phyloP scores from a whole-genome alignment of 495 filamentous ascomycete genomes.

The Podospora tetraspora region DNA sequence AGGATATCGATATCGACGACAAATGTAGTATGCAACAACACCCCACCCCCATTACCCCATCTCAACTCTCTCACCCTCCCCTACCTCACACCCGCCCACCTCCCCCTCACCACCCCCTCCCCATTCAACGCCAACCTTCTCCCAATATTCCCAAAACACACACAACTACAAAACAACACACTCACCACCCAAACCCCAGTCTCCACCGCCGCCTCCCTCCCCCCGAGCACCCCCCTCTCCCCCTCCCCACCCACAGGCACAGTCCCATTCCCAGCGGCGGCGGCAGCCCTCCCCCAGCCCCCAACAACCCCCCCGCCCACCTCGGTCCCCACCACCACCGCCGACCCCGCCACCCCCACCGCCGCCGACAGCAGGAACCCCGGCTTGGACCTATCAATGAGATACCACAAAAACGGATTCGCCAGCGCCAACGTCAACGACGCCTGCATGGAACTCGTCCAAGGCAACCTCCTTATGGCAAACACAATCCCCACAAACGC shows the following conservation, averaged over 20 bases:
- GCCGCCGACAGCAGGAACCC: conserved; percentile 71
- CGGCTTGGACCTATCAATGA: conserved; percentile 82
- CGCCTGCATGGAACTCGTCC: conserved; percentile 90
- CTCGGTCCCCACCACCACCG: conserved; percentile 49
- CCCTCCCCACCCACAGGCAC: neutral
- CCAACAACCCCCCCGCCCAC: too few relatives aligned
- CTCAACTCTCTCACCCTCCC: neutral
- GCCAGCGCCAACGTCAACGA: conserved; percentile 85
- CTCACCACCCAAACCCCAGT: conserved; percentile 82
- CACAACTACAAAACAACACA: conserved; percentile 86
- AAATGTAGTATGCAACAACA: neutral
- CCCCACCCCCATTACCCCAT: neutral
- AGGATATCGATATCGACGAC: neutral
- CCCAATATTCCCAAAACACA: conserved; percentile 96
- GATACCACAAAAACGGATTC: conserved; percentile 93
- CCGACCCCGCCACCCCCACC: conserved; percentile 64
- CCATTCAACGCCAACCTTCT: conserved; percentile 60
- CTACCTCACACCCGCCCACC: conserved; percentile 35
- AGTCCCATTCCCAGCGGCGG: neutral
- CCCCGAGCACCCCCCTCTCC: conserved; percentile 23
- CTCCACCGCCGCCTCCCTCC: conserved; percentile 71
- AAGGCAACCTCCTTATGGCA: conserved; percentile 87
- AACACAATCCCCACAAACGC: conserved; percentile 95
- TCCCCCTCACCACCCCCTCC: conserved; percentile 28
- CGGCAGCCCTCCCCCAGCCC: neutral